Base-by-base conservation (phyloP, 225 moss, liverwort and hornwort species). In the Lunularia cruciata region DNA sequence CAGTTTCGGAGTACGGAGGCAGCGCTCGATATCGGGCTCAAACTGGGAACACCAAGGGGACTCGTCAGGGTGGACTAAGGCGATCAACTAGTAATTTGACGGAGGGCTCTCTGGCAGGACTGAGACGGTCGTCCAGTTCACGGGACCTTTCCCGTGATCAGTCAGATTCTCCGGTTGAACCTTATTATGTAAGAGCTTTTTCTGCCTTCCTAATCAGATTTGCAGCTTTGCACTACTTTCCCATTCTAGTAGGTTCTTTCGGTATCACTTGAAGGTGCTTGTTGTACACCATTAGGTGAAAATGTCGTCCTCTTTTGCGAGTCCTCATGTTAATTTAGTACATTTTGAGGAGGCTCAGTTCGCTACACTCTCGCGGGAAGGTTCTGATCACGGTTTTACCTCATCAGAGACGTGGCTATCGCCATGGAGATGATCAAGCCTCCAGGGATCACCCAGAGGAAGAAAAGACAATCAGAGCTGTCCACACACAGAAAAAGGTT, bases 381-480 rank as follows among this genome's bases (percentile, higher is more conserved):
- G n/a, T n/a, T n/a, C n/a, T n/a, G n/a, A n/a, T n/a, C n/a, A n/a
- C n/a, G n/a, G n/a, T n/a, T n/a, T n/a, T n/a, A n/a, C n/a, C n/a
- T n/a, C n/a, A n/a, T 34, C 60, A 71, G 71, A 71, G 61, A 19
- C 46, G 71, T 13, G 46, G 60, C 33, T 47, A 5, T 18, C 57
- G 39, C 40, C 57, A 58, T 25, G 63, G 60, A 19, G 75, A 68
- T 5, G 75, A 75, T 39, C 71, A 78, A 57, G 33, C 28, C 19
- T 39, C 71, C 16, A 60, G 75, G 30, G 77, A 71, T 58, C 75
- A 78, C 72, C 78, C 82, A 5, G 82, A 75, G 72, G 73, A 73
- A 47, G 82, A 78, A 47, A 82, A 78, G 39, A 82, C 82, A n/a
- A 82, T 82, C 63, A 67, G 82, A 68, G 78, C 78, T 6, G 82